Percentiles rank a stretch among this genome's conserved stretches.
phyloP scores from a whole-genome alignment of 2,329 filamentous ascomycete species.

The Ambrosiella beaveri region DNA sequence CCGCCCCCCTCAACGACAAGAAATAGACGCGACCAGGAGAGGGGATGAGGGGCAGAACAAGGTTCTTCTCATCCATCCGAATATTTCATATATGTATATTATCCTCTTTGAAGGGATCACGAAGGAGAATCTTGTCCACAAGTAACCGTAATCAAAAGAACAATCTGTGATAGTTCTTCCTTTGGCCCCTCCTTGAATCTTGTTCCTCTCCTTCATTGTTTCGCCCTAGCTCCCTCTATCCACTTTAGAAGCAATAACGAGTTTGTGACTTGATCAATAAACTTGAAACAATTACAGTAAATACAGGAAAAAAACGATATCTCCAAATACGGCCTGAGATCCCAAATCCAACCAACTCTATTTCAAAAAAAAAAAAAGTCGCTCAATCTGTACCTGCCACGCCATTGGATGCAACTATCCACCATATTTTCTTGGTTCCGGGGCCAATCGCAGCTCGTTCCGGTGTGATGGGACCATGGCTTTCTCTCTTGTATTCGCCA shows the following conservation, averaged over 20 bases:
- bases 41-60: background rate
- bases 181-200: background rate
- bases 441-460: conserved; percentile 4
- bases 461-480: conserved; percentile 2
- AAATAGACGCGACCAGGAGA: background rate
- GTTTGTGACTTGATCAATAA: background rate
- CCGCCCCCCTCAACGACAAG: background rate
- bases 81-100: too few relatives aligned
- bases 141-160: background rate
- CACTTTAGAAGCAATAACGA: background rate
- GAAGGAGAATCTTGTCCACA: background rate
- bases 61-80: too few relatives aligned
- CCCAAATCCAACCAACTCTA: background rate
- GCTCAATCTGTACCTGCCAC: background rate
- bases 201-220: background rate
- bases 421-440: background rate
- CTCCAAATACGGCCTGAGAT: background rate
- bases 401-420: background rate
- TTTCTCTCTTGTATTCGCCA: conserved; percentile 8
- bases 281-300: background rate
- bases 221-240: background rate
- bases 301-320: too few relatives aligned
- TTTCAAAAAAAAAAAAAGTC: background rate
- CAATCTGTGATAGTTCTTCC: background rate
- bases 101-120: background rate